Base-by-base conservation (phyloP, 2,329 filamentous ascomycete species). In the Drechslerella coelobrocha region DNA sequence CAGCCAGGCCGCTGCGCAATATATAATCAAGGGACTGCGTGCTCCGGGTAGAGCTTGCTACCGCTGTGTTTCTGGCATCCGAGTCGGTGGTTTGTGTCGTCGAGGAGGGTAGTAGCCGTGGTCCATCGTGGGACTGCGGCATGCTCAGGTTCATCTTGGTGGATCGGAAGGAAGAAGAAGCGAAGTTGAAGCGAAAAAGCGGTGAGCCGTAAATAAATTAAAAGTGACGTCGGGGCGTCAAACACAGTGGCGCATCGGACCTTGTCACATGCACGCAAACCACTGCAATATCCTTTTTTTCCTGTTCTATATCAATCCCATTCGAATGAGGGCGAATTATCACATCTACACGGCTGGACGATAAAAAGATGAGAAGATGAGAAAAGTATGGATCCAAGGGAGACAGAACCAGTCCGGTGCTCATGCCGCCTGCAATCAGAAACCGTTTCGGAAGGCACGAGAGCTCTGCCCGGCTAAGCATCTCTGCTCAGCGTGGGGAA, bases 1-100 rank as follows among this genome's bases (percentile, higher is more conserved):
- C 94, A 1, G 94, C 93, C 29, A 96, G 81, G 31, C 90, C 91
- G 72, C 89, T 94, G 75, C 90, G 86, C 80, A 91, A 83, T 45
- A 94, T 82, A 80, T 97, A 97, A 75, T 96, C 90, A 73, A 89
- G 68, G 26, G 66, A 63, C 54, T 71, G 59, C 26, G 55, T 54
- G 21, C 53, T 53, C 53, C 57, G 66, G 12, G 59, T 37, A n/a
- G 65, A 43, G 50, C 51, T 37, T 1, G 53, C 7, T 17, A 43
- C 12, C n/a, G 39, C n/a, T 3, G 47, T 23, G 41, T 31, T 39
- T 47, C 31, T 62, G 7, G 57, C 26, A 26, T 56, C 57, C 2
- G 39, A 55, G 27, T 60, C 41, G 27, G 56, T 26, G 56, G 56
- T 8, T 21, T 55, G 31, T 39, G 63, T 39, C 47, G 51, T 57